Evolutionary conservation across 2,329 filamentous ascomycete species (phyloP).

Genomic region (Aureobasidium uvarum): DNA sequence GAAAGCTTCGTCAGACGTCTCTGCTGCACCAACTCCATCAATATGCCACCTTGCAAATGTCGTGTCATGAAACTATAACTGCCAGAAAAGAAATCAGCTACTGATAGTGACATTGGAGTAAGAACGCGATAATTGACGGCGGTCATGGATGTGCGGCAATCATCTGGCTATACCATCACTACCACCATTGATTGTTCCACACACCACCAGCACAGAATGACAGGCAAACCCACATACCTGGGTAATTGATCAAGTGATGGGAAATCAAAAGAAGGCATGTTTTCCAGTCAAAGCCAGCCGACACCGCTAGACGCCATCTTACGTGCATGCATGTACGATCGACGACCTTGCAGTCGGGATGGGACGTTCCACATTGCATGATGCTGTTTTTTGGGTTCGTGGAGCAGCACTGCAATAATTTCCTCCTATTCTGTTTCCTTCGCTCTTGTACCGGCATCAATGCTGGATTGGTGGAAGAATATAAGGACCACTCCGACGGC

Average conservation of each 20-base stretch:
- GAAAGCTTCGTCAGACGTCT: background rate
- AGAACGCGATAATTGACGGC: background rate
- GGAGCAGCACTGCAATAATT: background rate
- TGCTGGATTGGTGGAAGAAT: background rate
- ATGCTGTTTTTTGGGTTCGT: background rate
- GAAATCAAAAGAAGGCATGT: background rate
- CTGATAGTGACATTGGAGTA: background rate
- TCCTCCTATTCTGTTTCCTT: background rate
- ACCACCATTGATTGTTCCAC: background rate
- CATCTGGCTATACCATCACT: background rate
- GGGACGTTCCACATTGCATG: conserved; percentile 18
- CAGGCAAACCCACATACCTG: background rate
- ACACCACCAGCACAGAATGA: background rate
- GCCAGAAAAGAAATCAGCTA: background rate
- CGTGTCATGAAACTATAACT: background rate
- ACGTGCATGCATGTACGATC: conserved; percentile 14
- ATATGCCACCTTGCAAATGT: background rate
- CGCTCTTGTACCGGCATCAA: background rate
- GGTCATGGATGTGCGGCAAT: background rate
- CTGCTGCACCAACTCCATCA: background rate
- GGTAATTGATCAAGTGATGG: background rate
- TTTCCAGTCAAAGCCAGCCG: background rate
- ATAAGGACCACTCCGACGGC: background rate
- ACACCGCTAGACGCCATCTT: conserved; percentile 13
- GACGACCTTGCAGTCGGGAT: conserved; percentile 13